Percentiles rank a stretch among this genome's conserved stretches.
Evolutionary conservation across 768 basidiomycete genomes (phyloP).

Genomic region (Leucocoprinus leucothites): DNA sequence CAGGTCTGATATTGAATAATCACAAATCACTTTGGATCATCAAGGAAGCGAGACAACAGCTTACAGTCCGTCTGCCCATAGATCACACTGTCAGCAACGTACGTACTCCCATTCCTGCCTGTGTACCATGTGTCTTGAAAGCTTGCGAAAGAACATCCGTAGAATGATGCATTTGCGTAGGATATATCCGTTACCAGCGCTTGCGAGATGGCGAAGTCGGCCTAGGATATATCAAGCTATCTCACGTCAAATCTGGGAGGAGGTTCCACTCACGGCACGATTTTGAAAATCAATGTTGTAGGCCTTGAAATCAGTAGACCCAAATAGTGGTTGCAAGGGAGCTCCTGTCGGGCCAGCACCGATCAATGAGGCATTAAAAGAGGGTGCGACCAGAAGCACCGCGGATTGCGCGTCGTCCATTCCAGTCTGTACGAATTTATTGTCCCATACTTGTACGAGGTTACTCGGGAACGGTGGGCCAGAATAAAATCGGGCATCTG

Average conservation of each 20-base stretch:
- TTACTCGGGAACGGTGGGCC: conserved; percentile 42
- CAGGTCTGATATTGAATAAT: conserved; percentile 34
- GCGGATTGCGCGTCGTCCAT: conserved; percentile 58
- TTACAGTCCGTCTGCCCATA: conserved; percentile 64
- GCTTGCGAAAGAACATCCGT: conserved; percentile 57
- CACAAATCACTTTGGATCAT: neutral
- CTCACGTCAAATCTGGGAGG: too few relatives aligned
- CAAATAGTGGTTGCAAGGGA: conserved; percentile 46
- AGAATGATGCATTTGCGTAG: conserved; percentile 67
- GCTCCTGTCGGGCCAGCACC: conserved; percentile 60
- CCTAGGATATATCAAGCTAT: conserved; percentile 25
- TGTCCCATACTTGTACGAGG: conserved; percentile 53
- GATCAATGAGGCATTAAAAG: conserved; percentile 53
- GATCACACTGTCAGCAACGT: conserved; percentile 58
- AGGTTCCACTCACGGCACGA: conserved; percentile 44
- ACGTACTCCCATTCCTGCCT: conserved; percentile 55
- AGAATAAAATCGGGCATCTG: conserved; percentile 22
- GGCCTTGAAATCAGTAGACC: conserved; percentile 55
- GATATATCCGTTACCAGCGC: conserved; percentile 62
- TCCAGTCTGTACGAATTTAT: conserved; percentile 36
- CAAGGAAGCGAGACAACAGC: conserved; percentile 15
- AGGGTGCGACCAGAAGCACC: conserved; percentile 55
- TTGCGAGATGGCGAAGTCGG: conserved; percentile 56
- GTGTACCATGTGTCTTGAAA: conserved; percentile 70
- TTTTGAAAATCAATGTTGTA: conserved; percentile 71